Percentiles rank a stretch among this genome's conserved stretches.
Evolutionary conservation across 495 filamentous ascomycete species (phyloP).

Genomic region (Xylaria telfairii): DNA sequence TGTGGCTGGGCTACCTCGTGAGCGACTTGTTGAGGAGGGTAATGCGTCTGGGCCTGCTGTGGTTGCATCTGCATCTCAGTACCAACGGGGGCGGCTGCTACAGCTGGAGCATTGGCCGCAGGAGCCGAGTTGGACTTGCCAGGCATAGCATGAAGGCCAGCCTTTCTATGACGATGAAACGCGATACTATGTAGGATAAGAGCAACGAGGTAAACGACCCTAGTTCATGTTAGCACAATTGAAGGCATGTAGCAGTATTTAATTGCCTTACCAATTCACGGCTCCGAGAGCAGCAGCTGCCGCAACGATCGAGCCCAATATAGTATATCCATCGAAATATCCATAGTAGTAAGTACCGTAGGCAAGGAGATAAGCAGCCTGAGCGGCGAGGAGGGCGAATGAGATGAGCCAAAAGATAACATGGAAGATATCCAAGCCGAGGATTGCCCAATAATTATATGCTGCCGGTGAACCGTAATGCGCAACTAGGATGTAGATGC

Average conservation of each 20-base stretch:
- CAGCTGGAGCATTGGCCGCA: neutral
- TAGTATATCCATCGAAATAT: slow-evolving; percentile 34
- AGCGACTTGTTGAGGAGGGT: slow-evolving; percentile 32
- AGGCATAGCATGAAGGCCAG: slow-evolving; percentile 49
- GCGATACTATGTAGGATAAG: slow-evolving; percentile 47
- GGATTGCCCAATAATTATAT: slow-evolving; percentile 59
- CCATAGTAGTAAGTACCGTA: neutral
- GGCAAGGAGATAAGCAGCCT: slow-evolving; percentile 36
- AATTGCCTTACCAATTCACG: slow-evolving; percentile 53
- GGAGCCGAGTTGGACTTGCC: neutral
- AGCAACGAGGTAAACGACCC: slow-evolving; percentile 47
- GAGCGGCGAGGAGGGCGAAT: slow-evolving; percentile 48
- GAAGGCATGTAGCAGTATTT: neutral
- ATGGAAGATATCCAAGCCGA: slow-evolving; percentile 52
- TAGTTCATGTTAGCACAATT: slow-evolving; percentile 26
- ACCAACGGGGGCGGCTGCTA: slow-evolving; percentile 3
- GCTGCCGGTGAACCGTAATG: slow-evolving; percentile 34
- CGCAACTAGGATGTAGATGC: slow-evolving; percentile 51
- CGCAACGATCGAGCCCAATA: slow-evolving; percentile 32
- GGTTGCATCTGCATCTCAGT: slow-evolving; percentile 34
- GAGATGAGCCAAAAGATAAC: slow-evolving; percentile 55
- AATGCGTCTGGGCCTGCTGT: slow-evolving; percentile 33
- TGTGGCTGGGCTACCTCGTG: slow-evolving; percentile 7
- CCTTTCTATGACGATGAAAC: slow-evolving; percentile 53
- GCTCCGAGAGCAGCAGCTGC: slow-evolving; percentile 47